Percentiles rank a stretch among this genome's conserved stretches.
Evolutionary conservation across 345 rosid genomes (phyloP).

Genomic region (Moricandia moricandioides): DNA sequence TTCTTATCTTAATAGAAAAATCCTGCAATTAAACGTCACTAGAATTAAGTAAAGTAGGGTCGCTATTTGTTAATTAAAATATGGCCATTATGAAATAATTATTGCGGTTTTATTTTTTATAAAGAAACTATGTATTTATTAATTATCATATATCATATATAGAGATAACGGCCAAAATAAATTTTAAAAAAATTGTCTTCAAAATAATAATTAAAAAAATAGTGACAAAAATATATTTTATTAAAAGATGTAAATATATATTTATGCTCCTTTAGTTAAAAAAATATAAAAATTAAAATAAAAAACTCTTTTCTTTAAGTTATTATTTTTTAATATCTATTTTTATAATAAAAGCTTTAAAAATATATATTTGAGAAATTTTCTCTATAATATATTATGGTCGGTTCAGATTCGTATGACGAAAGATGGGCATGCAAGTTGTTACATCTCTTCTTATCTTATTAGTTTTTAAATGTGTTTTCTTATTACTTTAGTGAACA

Average conservation of each 20-base stretch:
- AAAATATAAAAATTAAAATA: too few relatives aligned
- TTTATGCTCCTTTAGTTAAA: too few relatives aligned
- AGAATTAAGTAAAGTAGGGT: slow-evolving; percentile 33
- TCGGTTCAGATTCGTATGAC: slow-evolving; percentile 37
- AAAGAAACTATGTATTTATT: not conserved
- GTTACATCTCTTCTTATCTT: slow-evolving; percentile 28
- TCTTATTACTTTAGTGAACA: slow-evolving; percentile 27
- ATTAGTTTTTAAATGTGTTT: slow-evolving; percentile 7
- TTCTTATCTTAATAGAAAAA: slow-evolving; percentile 2
- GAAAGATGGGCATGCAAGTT: slow-evolving; percentile 37
- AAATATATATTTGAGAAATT: too few relatives aligned
- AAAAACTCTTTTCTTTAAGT: too few relatives aligned
- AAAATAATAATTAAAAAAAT: too few relatives aligned
- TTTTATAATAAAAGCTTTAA: too few relatives aligned
- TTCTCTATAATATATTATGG: too few relatives aligned
- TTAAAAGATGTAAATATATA: too few relatives aligned
- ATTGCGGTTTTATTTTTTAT: not conserved
- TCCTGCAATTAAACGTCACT: slow-evolving; percentile 18
- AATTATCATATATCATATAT: not conserved
- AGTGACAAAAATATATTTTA: too few relatives aligned
- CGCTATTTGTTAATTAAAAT: slow-evolving; percentile 12
- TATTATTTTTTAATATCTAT: too few relatives aligned
- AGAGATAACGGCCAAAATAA: too few relatives aligned
- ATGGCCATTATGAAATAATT: slow-evolving; percentile 16
- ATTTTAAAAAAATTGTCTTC: too few relatives aligned